Evolutionary conservation across 202 grass and related monocot genomes (phyloP).

Genomic region (Carex arenaria): DNA sequence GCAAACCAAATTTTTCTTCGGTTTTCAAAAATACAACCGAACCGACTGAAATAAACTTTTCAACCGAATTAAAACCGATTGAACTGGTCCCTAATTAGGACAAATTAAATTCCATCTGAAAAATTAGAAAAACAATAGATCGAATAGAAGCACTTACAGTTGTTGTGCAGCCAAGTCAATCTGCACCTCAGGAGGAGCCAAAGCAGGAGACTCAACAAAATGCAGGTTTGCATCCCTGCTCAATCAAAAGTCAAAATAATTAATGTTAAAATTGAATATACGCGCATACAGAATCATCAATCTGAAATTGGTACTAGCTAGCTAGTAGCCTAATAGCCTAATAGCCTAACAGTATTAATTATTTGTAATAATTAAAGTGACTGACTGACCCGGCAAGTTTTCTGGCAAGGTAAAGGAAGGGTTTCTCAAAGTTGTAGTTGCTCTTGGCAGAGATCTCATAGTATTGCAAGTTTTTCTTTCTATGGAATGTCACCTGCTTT

Average conservation of each 20-base stretch:
- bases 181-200: slow-evolving; percentile 70
- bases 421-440: slow-evolving; percentile 92
- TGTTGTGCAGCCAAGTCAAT: slow-evolving; percentile 83
- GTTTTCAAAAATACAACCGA: too few species aligned
- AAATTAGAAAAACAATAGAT: not conserved
- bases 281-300: too few species aligned
- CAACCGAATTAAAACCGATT: too few species aligned
- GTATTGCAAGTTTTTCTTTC: slow-evolving; percentile 89
- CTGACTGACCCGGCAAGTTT: slow-evolving; percentile 57
- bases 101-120: too few species aligned
- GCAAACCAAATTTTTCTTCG: too few species aligned
- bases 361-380: not conserved
- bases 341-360: too few species aligned
- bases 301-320: not conserved
- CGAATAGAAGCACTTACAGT: slow-evolving; percentile 39
- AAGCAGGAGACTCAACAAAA: slow-evolving; percentile 71
- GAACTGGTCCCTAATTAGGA: too few species aligned
- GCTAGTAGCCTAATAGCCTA: too few species aligned
- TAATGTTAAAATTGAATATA: not conserved
- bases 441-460: slow-evolving; percentile 93
- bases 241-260: not conserved
- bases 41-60: too few species aligned
- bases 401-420: slow-evolving; percentile 77
- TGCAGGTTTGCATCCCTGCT: slow-evolving; percentile 53
- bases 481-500: slow-evolving; percentile 80